Evolutionary conservation across 345 rosid genomes (phyloP), one percentile per base, ranked within the genome.

Genomic region (Syzygium jambos): DNA sequence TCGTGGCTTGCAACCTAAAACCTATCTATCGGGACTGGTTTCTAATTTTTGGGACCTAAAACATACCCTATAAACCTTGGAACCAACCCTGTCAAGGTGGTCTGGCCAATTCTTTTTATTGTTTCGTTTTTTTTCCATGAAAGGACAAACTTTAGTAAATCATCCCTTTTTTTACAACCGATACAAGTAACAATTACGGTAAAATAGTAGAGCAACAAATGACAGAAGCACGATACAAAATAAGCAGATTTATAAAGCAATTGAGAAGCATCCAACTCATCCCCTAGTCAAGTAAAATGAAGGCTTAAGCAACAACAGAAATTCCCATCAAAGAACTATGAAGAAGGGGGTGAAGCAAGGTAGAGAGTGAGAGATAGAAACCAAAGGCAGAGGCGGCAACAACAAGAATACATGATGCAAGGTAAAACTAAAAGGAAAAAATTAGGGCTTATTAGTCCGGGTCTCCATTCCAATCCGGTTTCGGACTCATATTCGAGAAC

Each of bases 31-130:
- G 53, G 15, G 16, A 52, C 16, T 12, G 9, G 1, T 27, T 61
- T 9, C 27, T 14, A n/a, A n/a, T n/a, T 61, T 61, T 27, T 61
- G 65, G 3, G 29, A 63, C 38, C 17, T n/a, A 63, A 16, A 63
- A 29, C 21, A 10, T 29, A 29, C 8, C 10, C 6, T 63, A 4
- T 29, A 14, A 5, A 63, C 5, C 1, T 29, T 29, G 0, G 41
- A 63, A 63, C 5, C 0, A 5, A 63, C 29, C 77, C 0, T 29
- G 10, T 63, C 9, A 2, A 19, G 29, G 15, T 2, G 0, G 5
- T 63, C 9, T 15, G 0, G 10, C 21, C 38, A 29, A 63, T 63
- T 63, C 41, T 15, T 63, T 7, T 1, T 4, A 9, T 56, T 10
- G 5, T 57, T 57, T 19, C 29, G 15, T 29, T 4, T 6, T 63